Conservation (phyloP, 2,329 filamentous ascomycete species). For the Diaporthe sp. region DNA sequence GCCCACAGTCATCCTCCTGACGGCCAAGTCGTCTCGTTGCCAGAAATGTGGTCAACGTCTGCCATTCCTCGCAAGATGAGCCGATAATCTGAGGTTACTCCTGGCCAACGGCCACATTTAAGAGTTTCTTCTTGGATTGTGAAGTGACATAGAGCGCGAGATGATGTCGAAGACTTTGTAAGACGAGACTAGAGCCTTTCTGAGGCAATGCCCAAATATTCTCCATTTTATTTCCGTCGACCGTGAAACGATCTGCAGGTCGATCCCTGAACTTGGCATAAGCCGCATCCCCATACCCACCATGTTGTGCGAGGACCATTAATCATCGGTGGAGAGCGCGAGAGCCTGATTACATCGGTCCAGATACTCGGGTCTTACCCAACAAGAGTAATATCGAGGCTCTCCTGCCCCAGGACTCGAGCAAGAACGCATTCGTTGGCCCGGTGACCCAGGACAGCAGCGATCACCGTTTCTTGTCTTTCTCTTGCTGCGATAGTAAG, state of each 20-base stretch:
- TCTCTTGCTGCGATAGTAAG: slow-evolving; percentile 67
- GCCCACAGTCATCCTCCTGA: background rate
- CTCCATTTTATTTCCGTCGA: background rate
- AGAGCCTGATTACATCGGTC: background rate
- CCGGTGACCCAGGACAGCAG: too few relatives aligned
- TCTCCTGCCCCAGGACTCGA: too few relatives aligned
- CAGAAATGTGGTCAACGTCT: background rate
- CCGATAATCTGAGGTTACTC: background rate
- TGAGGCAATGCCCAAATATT: background rate
- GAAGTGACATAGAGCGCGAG: background rate
- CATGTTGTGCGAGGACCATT: background rate
- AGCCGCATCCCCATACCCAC: background rate
- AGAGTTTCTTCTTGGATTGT: background rate
- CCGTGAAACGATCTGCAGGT: background rate
- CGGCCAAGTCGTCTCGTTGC: background rate
- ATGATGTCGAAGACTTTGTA: background rate
- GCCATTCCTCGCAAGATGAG: background rate
- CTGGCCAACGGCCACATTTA: background rate
- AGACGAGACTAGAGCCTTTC: background rate
- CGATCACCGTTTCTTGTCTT: slow-evolving; percentile 53
- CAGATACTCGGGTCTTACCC: background rate
- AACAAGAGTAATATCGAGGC: background rate
- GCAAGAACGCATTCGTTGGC: background rate
- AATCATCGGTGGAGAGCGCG: background rate
- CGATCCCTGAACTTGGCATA: background rate